Percentiles rank a stretch among this genome's conserved stretches.
These are phyloP conservation scores for Blastobotrys mokoenaii DNA, from an alignment of 805 yeast species.

Conservation along the genomic window DNA sequence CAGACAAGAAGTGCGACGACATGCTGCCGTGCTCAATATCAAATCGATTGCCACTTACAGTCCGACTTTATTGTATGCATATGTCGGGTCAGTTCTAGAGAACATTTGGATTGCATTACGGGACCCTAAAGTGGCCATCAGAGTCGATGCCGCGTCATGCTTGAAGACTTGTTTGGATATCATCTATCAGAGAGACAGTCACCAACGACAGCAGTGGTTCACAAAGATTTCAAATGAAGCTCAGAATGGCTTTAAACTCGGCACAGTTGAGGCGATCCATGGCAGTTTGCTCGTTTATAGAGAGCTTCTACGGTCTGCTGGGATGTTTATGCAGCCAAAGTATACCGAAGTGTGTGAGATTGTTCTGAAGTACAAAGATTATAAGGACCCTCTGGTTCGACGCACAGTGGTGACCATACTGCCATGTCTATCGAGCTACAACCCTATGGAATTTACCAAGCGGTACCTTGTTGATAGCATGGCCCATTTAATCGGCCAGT, in stretches of 20 bases:
- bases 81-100: constrained; percentile 68
- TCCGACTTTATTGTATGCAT: constrained; percentile 73
- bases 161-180: constrained; percentile 71
- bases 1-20: constrained; percentile 72
- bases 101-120: constrained; percentile 83
- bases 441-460: constrained; percentile 66
- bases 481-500: constrained; percentile 65
- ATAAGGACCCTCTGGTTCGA: constrained; percentile 65
- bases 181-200: constrained; percentile 67
- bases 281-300: constrained; percentile 78
- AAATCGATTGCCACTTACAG: constrained; percentile 79
- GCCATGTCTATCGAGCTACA: constrained; percentile 75
- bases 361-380: constrained; percentile 64
- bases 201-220: constrained; percentile 68
- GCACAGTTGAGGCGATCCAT: constrained; percentile 65
- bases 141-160: constrained; percentile 79
- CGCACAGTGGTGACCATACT: constrained; percentile 77
- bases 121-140: constrained; percentile 64
- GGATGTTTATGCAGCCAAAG: constrained; percentile 60
- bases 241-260: constrained; percentile 44
- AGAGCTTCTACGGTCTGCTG: constrained; percentile 65
- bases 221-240: constrained; percentile 61
- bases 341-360: constrained; percentile 73
- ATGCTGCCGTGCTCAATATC: constrained; percentile 81
- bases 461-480: constrained; percentile 74